A percentile compares a stretch with the other conserved stretches of the same genome.
These are phyloP conservation scores for Pulveroboletus sp. DNA, from an alignment of 768 basidiomycete genomes.

Conservation along the genomic window DNA sequence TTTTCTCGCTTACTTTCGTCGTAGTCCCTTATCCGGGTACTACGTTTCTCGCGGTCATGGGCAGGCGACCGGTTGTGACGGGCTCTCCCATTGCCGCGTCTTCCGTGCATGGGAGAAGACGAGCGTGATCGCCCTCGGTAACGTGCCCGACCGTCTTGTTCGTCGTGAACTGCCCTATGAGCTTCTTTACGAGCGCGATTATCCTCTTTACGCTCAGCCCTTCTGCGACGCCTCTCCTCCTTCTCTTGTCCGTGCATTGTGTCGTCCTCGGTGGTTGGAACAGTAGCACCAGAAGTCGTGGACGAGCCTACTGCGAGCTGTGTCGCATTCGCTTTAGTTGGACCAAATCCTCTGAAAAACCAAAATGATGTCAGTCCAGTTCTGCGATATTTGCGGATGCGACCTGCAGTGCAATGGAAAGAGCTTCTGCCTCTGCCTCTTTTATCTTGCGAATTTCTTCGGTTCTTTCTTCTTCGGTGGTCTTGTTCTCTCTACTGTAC, in stretches of 20 bases:
- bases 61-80: conserved; percentile 31
- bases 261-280: conserved; percentile 26
- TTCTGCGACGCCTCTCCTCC: conserved; percentile 48
- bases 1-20: conserved; percentile 24
- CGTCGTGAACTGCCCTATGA: conserved; percentile 35
- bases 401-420: conserved; percentile 74
- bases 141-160: conserved; percentile 23
- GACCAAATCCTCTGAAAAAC: conserved; percentile 67
- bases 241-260: conserved; percentile 34
- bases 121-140: conserved; percentile 32
- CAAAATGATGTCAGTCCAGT: conserved; percentile 5
- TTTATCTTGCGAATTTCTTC: conserved; percentile 83
- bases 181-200: conserved; percentile 54
- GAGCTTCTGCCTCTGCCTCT: conserved; percentile 84
- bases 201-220: conserved; percentile 55
- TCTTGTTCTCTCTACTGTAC: conserved; percentile 68
- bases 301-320: conserved; percentile 20
- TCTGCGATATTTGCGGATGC: background rate
- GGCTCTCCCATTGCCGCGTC: conserved; percentile 13
- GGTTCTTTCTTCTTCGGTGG: conserved; percentile 41
- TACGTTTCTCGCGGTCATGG: conserved; percentile 18
- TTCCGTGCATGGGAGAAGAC: conserved; percentile 29
- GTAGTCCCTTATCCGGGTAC: conserved; percentile 22
- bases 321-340: conserved; percentile 37
- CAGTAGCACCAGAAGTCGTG: conserved; percentile 9